Evolutionary conservation across 202 grass and related monocot species (phyloP).

Genomic region (Panicum virgatum): DNA sequence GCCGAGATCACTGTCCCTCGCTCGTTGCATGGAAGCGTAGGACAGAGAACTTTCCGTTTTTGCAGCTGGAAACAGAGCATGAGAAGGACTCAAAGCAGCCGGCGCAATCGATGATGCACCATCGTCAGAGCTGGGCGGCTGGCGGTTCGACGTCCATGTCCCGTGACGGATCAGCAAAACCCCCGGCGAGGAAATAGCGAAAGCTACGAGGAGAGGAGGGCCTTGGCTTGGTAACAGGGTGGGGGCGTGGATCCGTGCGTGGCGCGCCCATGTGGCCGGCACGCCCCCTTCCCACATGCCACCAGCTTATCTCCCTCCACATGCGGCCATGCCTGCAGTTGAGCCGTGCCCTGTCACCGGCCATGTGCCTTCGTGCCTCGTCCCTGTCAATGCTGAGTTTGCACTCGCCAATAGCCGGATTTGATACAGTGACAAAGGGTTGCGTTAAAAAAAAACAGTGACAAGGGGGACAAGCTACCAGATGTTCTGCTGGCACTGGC

Average conservation of each 20-base stretch:
- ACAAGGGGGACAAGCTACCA: neutral
- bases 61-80: conserved; percentile 19
- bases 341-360: neutral
- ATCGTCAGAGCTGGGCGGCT: too few relatives aligned
- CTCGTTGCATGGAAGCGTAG: neutral
- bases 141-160: conserved; percentile 25
- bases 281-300: conserved; percentile 17
- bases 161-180: neutral
- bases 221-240: neutral
- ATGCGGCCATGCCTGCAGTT: neutral
- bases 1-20: neutral
- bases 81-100: conserved; percentile 17
- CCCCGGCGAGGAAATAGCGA: neutral
- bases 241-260: conserved; percentile 24
- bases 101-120: neutral
- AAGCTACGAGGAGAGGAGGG: neutral
- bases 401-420: neutral
- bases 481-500: neutral
- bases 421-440: neutral
- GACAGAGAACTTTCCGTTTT: neutral
- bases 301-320: neutral
- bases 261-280: conserved; percentile 43
- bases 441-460: too few relatives aligned
- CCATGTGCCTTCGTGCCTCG: conserved; percentile 13
- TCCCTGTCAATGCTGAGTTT: neutral